A percentile compares a stretch with the other conserved stretches of the same genome.
phyloP scores from a whole-genome alignment of 2,329 filamentous ascomycete genomes.

The Tolypocladium tundrense region DNA sequence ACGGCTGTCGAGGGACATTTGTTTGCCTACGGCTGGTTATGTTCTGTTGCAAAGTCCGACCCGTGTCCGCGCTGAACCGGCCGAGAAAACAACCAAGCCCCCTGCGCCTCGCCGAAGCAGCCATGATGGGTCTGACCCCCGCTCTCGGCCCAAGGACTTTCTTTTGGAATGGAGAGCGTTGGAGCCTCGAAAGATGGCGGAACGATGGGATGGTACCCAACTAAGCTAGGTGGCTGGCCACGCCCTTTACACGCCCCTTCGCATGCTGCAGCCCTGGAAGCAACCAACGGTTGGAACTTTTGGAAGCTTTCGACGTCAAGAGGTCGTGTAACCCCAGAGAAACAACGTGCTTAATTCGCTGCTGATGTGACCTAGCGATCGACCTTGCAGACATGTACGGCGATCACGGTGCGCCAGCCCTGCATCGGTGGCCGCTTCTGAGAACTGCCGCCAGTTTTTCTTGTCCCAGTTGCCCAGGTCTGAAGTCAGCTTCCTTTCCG shows the following conservation, averaged over 20 bases:
- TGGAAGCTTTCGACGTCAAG: background rate
- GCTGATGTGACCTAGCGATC: constrained; percentile 1
- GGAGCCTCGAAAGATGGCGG: background rate
- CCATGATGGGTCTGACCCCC: background rate
- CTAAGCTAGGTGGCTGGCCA: background rate
- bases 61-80: background rate
- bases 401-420: background rate
- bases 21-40: background rate
- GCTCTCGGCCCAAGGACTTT: background rate
- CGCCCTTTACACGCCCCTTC: background rate
- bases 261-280: background rate
- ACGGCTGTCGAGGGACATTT: background rate
- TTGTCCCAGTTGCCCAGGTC: background rate
- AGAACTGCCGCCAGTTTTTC: background rate
- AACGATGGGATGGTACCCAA: background rate
- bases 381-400: background rate
- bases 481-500: background rate
- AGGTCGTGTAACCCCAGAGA: background rate
- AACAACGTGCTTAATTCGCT: background rate
- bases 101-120: background rate
- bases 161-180: background rate
- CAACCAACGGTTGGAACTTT: constrained; percentile 1
- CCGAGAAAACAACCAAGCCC: background rate
- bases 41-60: background rate
- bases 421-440: background rate